Base-by-base conservation (phyloP, 208 protist species). In the Acanthamoeba triangularis region DNA sequence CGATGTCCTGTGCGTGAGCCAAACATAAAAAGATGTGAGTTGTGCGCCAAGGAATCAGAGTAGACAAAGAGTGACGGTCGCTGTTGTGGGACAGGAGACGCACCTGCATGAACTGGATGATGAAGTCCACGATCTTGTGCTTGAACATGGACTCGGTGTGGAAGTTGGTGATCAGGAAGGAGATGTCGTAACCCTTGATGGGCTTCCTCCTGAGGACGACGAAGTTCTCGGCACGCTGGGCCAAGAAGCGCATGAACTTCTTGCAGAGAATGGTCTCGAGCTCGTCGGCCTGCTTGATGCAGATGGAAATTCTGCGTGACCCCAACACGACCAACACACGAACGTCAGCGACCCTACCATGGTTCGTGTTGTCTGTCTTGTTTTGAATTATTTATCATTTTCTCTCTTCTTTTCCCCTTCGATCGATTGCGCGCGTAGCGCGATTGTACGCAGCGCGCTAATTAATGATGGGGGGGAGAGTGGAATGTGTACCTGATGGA, bases 141-240 rank as follows among this genome's bases (percentile, higher is more conserved):
- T 99, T 98, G 78, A 98, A 98, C 98, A 99, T 99, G 44, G 82
- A 74, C 96, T 99, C 99, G 14, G 98, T 98, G 93, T 99, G 99
- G 84, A 99, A 98, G 96, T 99, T 99, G 16, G 99, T 99, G 94
- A 99, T 98, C 23, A 99, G 97, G 96, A 99, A 99, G 94, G 95
- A 98, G 85, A 99, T 98, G 95, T 99, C 99, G 96, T 99, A 99
- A 28, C 98, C 99, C 56, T 97, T 76, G 13, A 99, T 96, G 49
- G 99, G 97, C 95, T 99, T 99, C 92, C 99, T 97, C 78, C 99
- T 97, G 11, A 99, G 93, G 61, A 99, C 98, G 44, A 98, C 95
- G 96, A 99, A 99, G 80, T 98, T 96, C 82, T 99, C 99, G 56
- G 99, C 99, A 94, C 99, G 98, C 96, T 98, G 97, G 90, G 97